Percentiles rank a stretch among this genome's conserved stretches.
These are phyloP conservation scores for Lipomyces chichibuensis DNA, from an alignment of 805 yeast species.

Conservation along the genomic window DNA sequence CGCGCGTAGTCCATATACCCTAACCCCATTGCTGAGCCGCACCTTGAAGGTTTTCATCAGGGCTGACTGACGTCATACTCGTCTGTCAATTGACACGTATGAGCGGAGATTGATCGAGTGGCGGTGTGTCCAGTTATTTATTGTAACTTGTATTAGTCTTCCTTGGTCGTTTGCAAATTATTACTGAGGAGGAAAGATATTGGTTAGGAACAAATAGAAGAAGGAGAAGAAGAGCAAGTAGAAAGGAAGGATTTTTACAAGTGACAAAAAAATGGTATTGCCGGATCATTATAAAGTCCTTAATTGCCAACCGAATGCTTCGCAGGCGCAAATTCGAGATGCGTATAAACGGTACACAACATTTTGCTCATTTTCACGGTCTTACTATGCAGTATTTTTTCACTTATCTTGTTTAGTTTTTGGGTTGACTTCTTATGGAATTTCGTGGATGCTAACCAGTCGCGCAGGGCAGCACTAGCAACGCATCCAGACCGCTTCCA, in stretches of 20 bases:
- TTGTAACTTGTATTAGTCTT: too few species aligned
- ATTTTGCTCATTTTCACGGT: background rate
- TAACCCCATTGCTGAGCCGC: background rate
- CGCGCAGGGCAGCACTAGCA: conserved; percentile 34
- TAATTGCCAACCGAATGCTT: conserved; percentile 19
- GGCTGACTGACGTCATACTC: background rate
- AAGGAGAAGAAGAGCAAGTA: too few species aligned
- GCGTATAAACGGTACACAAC: conserved; percentile 32
- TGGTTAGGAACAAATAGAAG: too few species aligned
- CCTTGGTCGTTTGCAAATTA: too few species aligned
- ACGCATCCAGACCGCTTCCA: conserved; percentile 38
- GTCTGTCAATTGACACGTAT: background rate
- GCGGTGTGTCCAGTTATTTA: background rate
- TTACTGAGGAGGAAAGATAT: too few species aligned
- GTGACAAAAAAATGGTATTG: background rate
- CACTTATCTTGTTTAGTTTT: too few species aligned
- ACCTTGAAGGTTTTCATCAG: background rate
- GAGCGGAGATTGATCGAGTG: background rate
- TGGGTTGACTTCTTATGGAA: background rate
- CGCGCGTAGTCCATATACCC: background rate
- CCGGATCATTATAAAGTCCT: conserved; percentile 31
- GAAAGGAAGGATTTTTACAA: background rate
- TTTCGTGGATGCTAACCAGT: background rate
- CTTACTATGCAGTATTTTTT: background rate
- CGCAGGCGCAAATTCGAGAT: conserved; percentile 31